A percentile compares a stretch with the other conserved stretches of the same genome.
Conservation (phyloP, 148 eudicot genomes). For the Vaccinium vitisidaea region DNA sequence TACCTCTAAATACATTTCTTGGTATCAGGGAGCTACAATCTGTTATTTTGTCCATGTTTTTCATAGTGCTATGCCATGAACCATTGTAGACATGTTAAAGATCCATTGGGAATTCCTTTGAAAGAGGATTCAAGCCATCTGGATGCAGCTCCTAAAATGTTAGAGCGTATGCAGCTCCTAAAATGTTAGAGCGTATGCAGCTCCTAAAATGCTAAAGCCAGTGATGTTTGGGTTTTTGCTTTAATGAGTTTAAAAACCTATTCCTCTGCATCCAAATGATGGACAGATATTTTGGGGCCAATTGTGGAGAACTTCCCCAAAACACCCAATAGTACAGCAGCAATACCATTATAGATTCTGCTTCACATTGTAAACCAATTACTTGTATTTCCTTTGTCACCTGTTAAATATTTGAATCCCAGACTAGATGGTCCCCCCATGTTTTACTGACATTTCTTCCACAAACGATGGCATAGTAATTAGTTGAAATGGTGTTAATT, state of each 20-base stretch:
- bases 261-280: background rate
- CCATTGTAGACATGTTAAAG: background rate
- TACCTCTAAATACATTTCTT: background rate
- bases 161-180: background rate
- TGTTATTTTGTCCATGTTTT: background rate
- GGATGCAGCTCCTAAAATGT: background rate
- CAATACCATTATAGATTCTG: too few relatives aligned
- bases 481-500: background rate
- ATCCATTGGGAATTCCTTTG: background rate
- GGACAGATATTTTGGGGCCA: background rate
- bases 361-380: too few relatives aligned
- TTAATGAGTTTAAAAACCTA: conserved; percentile 1
- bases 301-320: background rate
- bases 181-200: too few relatives aligned
- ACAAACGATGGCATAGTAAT: background rate
- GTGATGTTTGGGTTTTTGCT: background rate
- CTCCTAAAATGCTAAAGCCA: conserved; percentile 3
- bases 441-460: background rate
- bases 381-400: too few relatives aligned
- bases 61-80: background rate
- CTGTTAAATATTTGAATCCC: too few relatives aligned
- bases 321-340: too few relatives aligned
- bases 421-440: background rate
- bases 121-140: background rate
- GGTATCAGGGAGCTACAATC: conserved; percentile 2